Base-by-base conservation (phyloP, 2,329 filamentous ascomycete species). In the Albophoma yamanashiensis region DNA sequence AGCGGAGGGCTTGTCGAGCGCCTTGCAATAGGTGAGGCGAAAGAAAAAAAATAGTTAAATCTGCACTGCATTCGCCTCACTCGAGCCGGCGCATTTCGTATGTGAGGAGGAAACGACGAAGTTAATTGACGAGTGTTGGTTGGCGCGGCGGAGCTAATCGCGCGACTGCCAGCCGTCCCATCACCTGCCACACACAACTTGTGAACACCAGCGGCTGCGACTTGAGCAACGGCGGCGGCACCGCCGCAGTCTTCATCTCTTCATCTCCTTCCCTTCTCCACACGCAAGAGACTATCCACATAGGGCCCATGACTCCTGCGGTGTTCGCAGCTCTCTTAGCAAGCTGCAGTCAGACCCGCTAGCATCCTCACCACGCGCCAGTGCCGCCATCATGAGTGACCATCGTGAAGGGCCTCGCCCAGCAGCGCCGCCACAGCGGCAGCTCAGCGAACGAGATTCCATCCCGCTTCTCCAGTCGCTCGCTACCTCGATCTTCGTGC, bases 401-500 rank as follows among this genome's bases (percentile, higher is more conserved):
- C 50, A 31, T 22, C 50, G 36, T 34, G 36, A 55, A 4, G 31
- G 31, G 1, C 31, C 50, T 22, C 17, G 7, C 14, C 27, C 27
- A 31, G 27, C 27, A 31, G 27, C 27, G 17, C 9, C 17, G 17
- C 17, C 8, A 22, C 61, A n/a, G 53, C 57, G 7, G 31, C 60
- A n/a, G 14, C 36, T 7, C 22, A 36, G 38, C n/a, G 27, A 34
- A 11, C 6, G n/a, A 14, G 22, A 43, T 9, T 1, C 31, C 17
- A 66, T 66, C 59, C 64, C 63, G 1, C 45, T 36, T 0, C 65
- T 74, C 42, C 61, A 45, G 17, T 60, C 63, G 59, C 64, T 71
- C 60, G 61, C 66, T 4, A 64, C 69, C 6, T 64, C 68, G 60
- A 71, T 76, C 55, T 77, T 75, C 64, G 68, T 71, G 34, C 71